phyloP scores from a whole-genome alignment of 768 basidiomycete genomes.

The Leccinum boreale region DNA sequence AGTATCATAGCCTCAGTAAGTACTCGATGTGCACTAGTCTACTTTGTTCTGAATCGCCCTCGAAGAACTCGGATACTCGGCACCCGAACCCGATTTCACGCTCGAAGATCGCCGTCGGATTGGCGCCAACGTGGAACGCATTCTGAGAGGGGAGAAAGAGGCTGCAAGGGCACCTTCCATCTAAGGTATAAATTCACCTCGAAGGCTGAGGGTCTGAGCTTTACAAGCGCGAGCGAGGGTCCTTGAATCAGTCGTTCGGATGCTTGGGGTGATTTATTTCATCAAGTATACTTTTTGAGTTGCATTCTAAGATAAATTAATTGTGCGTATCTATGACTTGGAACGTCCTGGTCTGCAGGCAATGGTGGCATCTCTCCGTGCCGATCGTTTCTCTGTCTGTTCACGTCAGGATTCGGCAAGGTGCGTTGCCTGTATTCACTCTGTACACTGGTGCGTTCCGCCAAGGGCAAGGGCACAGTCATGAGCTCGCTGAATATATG shows the following conservation, averaged over 20 bases:
- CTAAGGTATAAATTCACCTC: conserved; percentile 1
- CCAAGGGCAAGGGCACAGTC: too few relatives aligned
- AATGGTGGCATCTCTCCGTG: too few relatives aligned
- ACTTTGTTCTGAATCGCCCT: not conserved
- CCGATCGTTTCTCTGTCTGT: too few relatives aligned
- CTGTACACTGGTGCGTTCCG: too few relatives aligned
- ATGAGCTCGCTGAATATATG: too few relatives aligned
- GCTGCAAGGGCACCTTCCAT: conserved; percentile 59
- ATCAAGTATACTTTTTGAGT: not conserved
- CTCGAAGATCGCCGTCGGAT: conserved; percentile 60
- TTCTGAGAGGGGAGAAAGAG: conserved; percentile 59
- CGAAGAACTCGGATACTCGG: conserved; percentile 70
- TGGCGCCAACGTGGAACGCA: conserved; percentile 58
- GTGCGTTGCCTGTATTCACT: too few relatives aligned
- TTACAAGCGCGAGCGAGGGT: not conserved
- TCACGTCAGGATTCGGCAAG: too few relatives aligned
- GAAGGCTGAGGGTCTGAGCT: not conserved
- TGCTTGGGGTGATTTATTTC: not conserved
- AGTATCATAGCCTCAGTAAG: conserved; percentile 66
- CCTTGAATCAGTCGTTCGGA: not conserved
- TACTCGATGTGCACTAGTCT: not conserved
- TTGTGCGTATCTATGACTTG: not conserved
- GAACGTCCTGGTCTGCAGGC: not conserved
- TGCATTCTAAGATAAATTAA: not conserved
- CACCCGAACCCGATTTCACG: conserved; percentile 43